These are phyloP conservation scores for Gaertneriomyces semiglobifer DNA, from an alignment of 192 early-diverging fungal species.

Conservation along the genomic window DNA sequence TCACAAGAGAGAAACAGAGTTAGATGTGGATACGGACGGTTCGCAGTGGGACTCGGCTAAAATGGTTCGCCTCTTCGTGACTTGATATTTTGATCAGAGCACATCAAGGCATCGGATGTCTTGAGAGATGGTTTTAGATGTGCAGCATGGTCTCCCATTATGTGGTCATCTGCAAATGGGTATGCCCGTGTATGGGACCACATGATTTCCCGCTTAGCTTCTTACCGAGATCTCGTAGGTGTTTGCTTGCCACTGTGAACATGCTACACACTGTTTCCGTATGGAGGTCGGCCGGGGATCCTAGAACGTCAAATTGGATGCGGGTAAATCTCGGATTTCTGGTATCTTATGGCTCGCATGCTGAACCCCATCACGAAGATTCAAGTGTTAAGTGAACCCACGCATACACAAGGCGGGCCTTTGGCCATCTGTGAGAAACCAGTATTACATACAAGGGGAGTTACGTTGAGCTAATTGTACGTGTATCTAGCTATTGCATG, in stretches of 20 bases:
- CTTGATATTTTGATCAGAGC: conserved; percentile 1
- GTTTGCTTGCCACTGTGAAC: conserved; percentile 25
- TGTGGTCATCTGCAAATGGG: conserved; percentile 7
- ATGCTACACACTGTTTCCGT: conserved; percentile 11
- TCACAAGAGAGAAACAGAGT: too few species aligned
- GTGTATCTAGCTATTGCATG: too few species aligned
- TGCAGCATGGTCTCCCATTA: conserved; percentile 20
- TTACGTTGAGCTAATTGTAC: too few species aligned
- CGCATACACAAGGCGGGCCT: too few species aligned
- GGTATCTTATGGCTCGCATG: background rate
- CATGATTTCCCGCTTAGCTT: background rate
- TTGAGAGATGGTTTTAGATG: conserved; percentile 17
- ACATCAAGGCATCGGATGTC: conserved; percentile 10
- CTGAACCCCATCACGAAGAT: background rate
- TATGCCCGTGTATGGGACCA: background rate
- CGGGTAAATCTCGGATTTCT: too few species aligned
- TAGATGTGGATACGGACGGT: too few species aligned
- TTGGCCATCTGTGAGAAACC: too few species aligned
- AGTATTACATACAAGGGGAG: too few species aligned
- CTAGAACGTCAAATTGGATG: background rate
- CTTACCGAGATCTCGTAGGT: conserved; percentile 5
- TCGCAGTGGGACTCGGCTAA: too few species aligned
- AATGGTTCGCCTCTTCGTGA: background rate
- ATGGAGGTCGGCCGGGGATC: conserved; percentile 19
- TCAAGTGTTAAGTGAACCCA: too few species aligned